Base-by-base conservation (phyloP, 1,139 yeast genomes). In the Magnusiomyces clavatus region DNA sequence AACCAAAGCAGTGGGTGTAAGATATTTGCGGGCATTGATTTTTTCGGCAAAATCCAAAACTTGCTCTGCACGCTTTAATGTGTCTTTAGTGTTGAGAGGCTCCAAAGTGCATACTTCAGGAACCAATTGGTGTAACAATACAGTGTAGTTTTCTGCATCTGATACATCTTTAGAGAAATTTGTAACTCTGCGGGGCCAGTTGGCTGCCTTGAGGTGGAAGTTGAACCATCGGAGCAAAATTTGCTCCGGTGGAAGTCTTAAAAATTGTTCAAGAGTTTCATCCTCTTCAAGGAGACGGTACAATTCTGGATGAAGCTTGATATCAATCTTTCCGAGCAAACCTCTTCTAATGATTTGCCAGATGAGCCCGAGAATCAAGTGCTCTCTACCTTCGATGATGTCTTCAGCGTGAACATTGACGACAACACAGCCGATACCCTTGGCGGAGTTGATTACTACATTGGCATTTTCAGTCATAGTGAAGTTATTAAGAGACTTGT, bases 281-380 rank as follows among this genome's bases (percentile, higher is more conserved):
- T 92, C 98, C 45, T 92, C 97, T 67, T 89, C 97, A 59, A 92
- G 76, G 57, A 92, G 74, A 62, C 99, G 85, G 72, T 94, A 92
- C 67, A 92, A 78, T 70, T 92, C 99, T 3, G 99, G 99, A 65
- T 92, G 99, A 58, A 84, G 76, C 69, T 92, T 90, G 68, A 92
- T 92, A 69, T 94, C 98, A 65, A 92, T 95, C 72, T 92, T 92
- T 59, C 94, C 80, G 62, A 92, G 81, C 65, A 92, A 76, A 47
- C 98, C 99, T 70, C 96, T 83, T 71, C 98, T 84, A 61, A 92
- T 94, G 62, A 94, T 86, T 74, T 92, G 99, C 99, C 99, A 92
- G 62, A 92, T 90, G 56, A 94, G 78, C 55, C 99, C 99, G 60
- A 92, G 75, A 58, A 92, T 88, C 68, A 92, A 79, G 69, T 92